These are phyloP conservation scores for Acrocalymma vagum DNA, from an alignment of 2,329 filamentous ascomycete species.

Conservation along the genomic window DNA sequence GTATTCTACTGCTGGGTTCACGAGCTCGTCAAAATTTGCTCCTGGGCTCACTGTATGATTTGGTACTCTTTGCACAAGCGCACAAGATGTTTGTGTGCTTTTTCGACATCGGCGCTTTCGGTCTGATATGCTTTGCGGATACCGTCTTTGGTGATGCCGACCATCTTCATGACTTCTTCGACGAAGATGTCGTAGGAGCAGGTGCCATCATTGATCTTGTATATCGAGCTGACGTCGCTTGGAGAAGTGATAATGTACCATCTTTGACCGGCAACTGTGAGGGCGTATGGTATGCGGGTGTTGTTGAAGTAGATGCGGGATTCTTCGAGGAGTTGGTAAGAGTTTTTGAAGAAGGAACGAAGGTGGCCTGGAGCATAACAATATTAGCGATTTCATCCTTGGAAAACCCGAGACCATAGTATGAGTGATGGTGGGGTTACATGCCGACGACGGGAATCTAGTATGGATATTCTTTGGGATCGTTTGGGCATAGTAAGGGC, in stretches of 20 bases:
- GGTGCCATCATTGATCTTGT: background rate
- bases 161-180: background rate
- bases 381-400: no score
- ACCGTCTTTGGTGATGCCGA: background rate
- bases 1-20: no score
- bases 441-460: slow-evolving; percentile 19
- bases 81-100: no score
- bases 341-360: no score
- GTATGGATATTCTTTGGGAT: slow-evolving; percentile 20
- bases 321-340: background rate
- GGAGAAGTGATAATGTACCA: slow-evolving; percentile 2
- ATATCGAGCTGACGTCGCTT: background rate
- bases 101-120: no score
- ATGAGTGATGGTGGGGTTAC: no score
- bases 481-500: slow-evolving; percentile 10
- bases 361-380: no score
- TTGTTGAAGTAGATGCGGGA: slow-evolving; percentile 2
- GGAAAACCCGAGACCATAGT: no score
- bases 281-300: slow-evolving; percentile 1
- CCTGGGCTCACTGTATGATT: no score
- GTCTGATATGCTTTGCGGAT: background rate
- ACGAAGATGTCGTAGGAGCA: slow-evolving; percentile 6
- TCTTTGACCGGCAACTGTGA: slow-evolving; percentile 2
- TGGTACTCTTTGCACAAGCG: no score
- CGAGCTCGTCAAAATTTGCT: no score